phyloP scores from a whole-genome alignment of 23 red algal genomes.

The Gracilariopsis chorda region DNA sequence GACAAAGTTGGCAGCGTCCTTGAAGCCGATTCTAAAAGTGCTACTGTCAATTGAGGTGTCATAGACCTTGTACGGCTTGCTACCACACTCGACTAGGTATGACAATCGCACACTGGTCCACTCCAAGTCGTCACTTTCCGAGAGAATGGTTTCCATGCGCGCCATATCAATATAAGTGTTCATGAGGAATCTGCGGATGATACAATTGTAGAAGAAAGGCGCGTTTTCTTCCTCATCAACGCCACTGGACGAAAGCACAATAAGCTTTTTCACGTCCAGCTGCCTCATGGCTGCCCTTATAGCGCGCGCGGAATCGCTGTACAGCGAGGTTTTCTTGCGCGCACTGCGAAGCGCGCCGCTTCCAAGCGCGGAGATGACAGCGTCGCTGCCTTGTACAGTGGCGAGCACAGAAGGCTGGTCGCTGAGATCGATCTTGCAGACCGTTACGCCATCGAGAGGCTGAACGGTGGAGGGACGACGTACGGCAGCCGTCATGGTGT shows the following conservation, averaged over 20 bases:
- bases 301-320: conserved; percentile 5
- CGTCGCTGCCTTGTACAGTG: conserved; percentile 32
- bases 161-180: conserved; percentile 68
- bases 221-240: conserved; percentile 66
- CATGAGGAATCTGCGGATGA: conserved; percentile 55
- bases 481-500: conserved; percentile 39
- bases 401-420: conserved; percentile 4
- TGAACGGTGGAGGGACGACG: conserved; percentile 28
- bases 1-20: conserved; percentile 41
- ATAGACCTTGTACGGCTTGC: conserved; percentile 26
- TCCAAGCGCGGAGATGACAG: conserved; percentile 36
- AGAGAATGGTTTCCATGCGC: conserved; percentile 41
- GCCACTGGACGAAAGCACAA: conserved; percentile 45
- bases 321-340: conserved; percentile 42
- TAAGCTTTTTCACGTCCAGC: conserved; percentile 32
- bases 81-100: conserved; percentile 12
- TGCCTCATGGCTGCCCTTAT: conserved; percentile 26
- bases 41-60: conserved; percentile 13
- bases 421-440: conserved; percentile 38
- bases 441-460: neutral
- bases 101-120: conserved; percentile 56
- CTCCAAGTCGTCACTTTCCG: conserved; percentile 19
- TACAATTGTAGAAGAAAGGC: conserved; percentile 46
- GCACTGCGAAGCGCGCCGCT: conserved; percentile 7
- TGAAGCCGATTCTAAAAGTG: conserved; percentile 37